phyloP scores from a whole-genome alignment of 148 eudicot species.

The Spergularia marina region DNA sequence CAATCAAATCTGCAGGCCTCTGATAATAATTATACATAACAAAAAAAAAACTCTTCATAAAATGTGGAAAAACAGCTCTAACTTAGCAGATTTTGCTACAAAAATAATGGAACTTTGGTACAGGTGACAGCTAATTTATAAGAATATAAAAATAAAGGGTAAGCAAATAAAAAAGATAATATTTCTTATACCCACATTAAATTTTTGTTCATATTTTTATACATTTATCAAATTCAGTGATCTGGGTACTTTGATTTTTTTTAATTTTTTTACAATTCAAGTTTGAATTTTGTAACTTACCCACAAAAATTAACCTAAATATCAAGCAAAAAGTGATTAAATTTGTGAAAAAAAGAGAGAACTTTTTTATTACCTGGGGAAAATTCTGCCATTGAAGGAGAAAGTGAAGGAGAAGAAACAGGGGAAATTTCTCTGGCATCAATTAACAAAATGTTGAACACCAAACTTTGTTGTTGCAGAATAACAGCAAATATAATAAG shows the following conservation, averaged over 20 bases:
- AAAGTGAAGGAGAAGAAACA: constrained; percentile 30
- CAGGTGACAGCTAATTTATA: constrained; percentile 13
- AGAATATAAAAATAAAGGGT: constrained; percentile 6
- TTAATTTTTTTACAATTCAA: neutral
- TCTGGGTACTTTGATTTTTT: constrained; percentile 10
- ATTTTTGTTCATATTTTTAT: constrained; percentile 1
- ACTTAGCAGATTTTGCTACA: constrained; percentile 13
- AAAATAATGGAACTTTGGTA: constrained; percentile 13
- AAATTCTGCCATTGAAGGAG: constrained; percentile 41
- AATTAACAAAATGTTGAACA: constrained; percentile 13
- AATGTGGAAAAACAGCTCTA: neutral
- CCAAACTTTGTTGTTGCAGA: constrained; percentile 28
- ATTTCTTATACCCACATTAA: constrained; percentile 18
- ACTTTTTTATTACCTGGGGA: constrained; percentile 37
- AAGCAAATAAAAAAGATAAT: constrained; percentile 8
- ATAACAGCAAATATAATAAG: constrained; percentile 21
- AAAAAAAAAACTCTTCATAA: constrained; percentile 10
- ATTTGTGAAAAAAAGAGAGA: too few relatives aligned
- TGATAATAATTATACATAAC: neutral
- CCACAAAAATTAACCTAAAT: neutral
- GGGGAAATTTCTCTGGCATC: constrained; percentile 35
- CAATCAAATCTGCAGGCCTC: neutral
- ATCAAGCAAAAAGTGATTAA: neutral
- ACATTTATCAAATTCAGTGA: constrained; percentile 22
- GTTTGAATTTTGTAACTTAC: constrained; percentile 15